Percentiles rank a stretch among this genome's conserved stretches.
phyloP scores from a whole-genome alignment of 805 yeast species.

The Lachancea sp. region DNA sequence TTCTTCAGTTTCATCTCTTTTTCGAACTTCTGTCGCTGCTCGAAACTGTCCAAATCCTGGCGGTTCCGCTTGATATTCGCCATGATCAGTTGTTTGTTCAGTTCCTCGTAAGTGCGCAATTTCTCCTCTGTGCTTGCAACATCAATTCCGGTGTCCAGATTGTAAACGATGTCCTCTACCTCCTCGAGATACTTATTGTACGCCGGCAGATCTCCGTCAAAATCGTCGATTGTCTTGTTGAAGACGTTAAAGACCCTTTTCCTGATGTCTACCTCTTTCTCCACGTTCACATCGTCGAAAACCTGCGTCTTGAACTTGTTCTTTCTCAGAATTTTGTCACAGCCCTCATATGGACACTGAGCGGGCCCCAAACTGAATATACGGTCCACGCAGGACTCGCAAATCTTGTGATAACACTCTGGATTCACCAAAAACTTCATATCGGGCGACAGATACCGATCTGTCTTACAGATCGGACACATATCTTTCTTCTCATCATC shows the following conservation, averaged over 20 bases:
- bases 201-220: constrained; percentile 45
- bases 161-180: constrained; percentile 74
- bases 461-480: constrained; percentile 97
- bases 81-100: constrained; percentile 66
- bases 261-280: constrained; percentile 86
- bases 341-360: constrained; percentile 89
- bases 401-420: constrained; percentile 96
- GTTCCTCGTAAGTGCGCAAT: constrained; percentile 60
- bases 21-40: constrained; percentile 59
- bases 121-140: constrained; percentile 61
- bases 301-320: constrained; percentile 87
- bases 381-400: constrained; percentile 94
- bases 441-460: constrained; percentile 86
- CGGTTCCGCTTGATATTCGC: constrained; percentile 69
- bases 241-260: constrained; percentile 68
- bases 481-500: constrained; percentile 62
- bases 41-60: constrained; percentile 62
- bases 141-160: constrained; percentile 63
- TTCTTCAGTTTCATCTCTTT: constrained; percentile 52
- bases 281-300: constrained; percentile 85
- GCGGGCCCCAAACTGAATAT: constrained; percentile 94
- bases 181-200: constrained; percentile 78
- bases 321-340: constrained; percentile 81
- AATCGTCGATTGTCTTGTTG: constrained; percentile 75
- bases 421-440: constrained; percentile 90